Conservation (phyloP, 2,329 filamentous ascomycete species). For the Exserohilum rostratum region DNA sequence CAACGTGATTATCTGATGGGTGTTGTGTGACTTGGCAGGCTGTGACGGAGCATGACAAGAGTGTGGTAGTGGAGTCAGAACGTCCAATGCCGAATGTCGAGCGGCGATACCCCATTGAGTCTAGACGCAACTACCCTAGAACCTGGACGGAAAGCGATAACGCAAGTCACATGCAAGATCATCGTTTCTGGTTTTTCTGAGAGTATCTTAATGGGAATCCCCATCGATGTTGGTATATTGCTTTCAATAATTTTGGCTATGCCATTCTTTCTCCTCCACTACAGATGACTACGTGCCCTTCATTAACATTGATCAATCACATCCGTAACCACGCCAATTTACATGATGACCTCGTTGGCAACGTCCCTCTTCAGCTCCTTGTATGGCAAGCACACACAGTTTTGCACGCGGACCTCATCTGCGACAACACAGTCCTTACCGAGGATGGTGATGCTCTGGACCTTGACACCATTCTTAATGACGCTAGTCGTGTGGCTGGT, state of each 20-base stretch:
- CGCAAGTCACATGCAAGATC: neutral
- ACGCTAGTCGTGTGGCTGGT: conserved; percentile 92
- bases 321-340: conserved; percentile 37
- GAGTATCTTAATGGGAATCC: neutral
- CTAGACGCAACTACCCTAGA: conserved; percentile 18
- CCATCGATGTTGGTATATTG: conserved; percentile 9
- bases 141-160: neutral
- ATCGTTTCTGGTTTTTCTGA: neutral
- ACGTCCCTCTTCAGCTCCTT: conserved; percentile 98
- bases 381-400: conserved; percentile 95
- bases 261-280: conserved; percentile 17
- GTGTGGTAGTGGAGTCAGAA: neutral
- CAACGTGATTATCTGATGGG: too few species aligned
- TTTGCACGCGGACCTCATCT: conserved; percentile 94
- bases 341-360: conserved; percentile 90
- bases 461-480: conserved; percentile 97
- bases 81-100: conserved; percentile 1
- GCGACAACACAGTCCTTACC: conserved; percentile 95
- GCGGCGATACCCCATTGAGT: conserved; percentile 14
- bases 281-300: neutral
- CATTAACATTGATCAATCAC: neutral
- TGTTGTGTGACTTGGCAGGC: neutral
- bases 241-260: conserved; percentile 7
- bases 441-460: conserved; percentile 96
- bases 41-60: neutral